Base-by-base conservation (phyloP, 164 flowering plant genomes). In the Umbilicus rupestris region DNA sequence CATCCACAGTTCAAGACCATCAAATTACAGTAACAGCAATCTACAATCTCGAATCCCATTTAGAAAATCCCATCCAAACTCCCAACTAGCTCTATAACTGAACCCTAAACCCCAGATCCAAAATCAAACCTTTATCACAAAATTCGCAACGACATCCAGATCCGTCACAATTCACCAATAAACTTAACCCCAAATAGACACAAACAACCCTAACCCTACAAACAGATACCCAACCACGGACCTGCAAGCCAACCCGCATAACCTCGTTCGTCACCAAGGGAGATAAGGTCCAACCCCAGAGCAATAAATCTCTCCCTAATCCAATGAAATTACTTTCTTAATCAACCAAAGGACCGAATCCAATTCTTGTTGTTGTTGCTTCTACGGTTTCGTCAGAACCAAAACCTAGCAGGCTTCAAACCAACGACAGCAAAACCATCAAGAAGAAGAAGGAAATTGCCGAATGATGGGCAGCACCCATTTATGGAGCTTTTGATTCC, bases 21-120 rank as follows among this genome's bases (percentile, higher is more conserved):
- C 11, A 50, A 20, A 20, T 50, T 26, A 24, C 28, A 10, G 0
- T 11, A 52, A 52, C 11, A 24, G 17, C 31, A 52, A 52, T 14
- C 59, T n/a, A 52, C 59, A n/a, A n/a, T 19, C 22, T 17, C n/a
- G 20, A 49, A 49, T 46, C 20, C 20, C n/a, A 22, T n/a, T n/a
- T 7, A 35, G 37, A 41, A 9, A 41, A 41, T 5, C 12, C 0
- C 2, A 14, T 41, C 44, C 44, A 2, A 41, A 41, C 10, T 41
- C 44, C 12, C 30, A 52, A 19, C 31, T 24, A 55, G 29, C 14
- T 55, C 5, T 11, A 26, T 3, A 52, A 28, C 31, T 52, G 59
- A 52, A 52, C 59, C 59, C 59, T 52, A 52, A 52, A 52, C 30
- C 55, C 59, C 59, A 26, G 59, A 52, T 52, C 59, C 59, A 52